phyloP scores from a whole-genome alignment of 2,329 filamentous ascomycete species.

The Neofusicoccum laricinum region DNA sequence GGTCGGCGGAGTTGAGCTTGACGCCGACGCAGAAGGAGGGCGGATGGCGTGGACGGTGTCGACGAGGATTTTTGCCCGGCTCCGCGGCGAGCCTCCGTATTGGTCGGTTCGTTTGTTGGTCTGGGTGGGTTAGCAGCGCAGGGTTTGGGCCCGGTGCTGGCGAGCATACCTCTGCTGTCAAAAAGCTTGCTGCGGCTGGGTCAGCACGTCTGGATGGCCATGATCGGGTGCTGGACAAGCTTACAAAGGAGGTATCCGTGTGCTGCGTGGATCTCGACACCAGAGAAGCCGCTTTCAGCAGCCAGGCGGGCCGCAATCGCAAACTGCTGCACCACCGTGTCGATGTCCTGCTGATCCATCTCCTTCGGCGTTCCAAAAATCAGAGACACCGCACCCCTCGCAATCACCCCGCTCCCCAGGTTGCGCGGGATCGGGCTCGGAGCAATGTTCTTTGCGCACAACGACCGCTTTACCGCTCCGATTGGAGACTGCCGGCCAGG shows the following conservation, averaged over 20 bases:
- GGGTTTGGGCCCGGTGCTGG: too few relatives aligned
- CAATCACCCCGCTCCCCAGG: constrained; percentile 31
- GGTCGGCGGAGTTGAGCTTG: constrained; percentile 51
- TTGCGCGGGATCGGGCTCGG: constrained; percentile 45
- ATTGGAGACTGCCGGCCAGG: constrained; percentile 46
- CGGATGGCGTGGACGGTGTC: constrained; percentile 45
- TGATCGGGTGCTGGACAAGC: background rate
- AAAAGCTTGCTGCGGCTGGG: background rate
- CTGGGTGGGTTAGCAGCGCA: constrained; percentile 18
- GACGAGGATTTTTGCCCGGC: constrained; percentile 45
- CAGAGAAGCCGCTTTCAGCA: constrained; percentile 51
- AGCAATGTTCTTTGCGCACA: constrained; percentile 42
- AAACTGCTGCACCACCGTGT: constrained; percentile 52
- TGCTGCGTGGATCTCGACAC: constrained; percentile 53
- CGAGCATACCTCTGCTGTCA: background rate
- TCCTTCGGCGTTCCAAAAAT: constrained; percentile 54
- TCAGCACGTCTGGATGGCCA: background rate
- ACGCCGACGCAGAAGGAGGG: constrained; percentile 46
- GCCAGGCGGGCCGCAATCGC: constrained; percentile 51
- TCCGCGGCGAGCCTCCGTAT: constrained; percentile 47
- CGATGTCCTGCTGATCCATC: constrained; percentile 56
- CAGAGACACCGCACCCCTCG: background rate
- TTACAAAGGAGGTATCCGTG: background rate
- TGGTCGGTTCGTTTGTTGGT: constrained; percentile 48
- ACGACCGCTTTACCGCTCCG: constrained; percentile 37